Base-by-base conservation (phyloP, 768 basidiomycete species). In the Tylopilus sp. region DNA sequence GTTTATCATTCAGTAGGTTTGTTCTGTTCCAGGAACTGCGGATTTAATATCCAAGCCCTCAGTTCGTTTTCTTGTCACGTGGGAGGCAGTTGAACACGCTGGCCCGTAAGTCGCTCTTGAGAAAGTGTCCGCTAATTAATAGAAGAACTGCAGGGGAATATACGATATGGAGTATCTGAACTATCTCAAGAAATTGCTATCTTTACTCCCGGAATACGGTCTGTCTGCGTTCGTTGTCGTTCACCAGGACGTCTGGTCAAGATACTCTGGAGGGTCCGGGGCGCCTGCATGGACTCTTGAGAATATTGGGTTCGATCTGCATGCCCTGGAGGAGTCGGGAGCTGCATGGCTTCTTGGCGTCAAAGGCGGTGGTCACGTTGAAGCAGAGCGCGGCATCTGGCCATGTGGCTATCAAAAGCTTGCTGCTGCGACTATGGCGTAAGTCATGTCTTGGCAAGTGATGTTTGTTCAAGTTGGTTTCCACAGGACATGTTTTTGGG, bases 201-300 rank as follows among this genome's bases (percentile, higher is more conserved):
- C 82, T 0, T 63, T 89, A 24, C 74, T 92, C 24, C 87, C 91
- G 0, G 66, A 83, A 54, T 92, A 87, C 55, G 86, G 87, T 14
- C 67, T 93, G 29, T 74, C 77, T 4, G 86, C 87, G 3, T 91
- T 90, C 60, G 79, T 95, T 17, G 84, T 84, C 11, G 66, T 96
- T 51, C 96, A 98, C 66, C 96, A 96, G 68, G 93, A 98, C 66
- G 92, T 98, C 29, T 98, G 92, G 90, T 96, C 93, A 0, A 84
- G 96, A 5, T 95, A 94, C 62, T 84, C 85, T 3, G 96, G 96
- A 9, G 96, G 96, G 40, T 96, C 92, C 2, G 96, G 97, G 2
- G 95, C 96, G 0, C 97, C 97, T 1, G 92, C 90, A 4, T 99
- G 97, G 96, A 97, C 94, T 1, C 74, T 98, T 2, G 86, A 92